These are phyloP conservation scores for Calonectria pseudoturangicola DNA, from an alignment of 2,329 filamentous ascomycete genomes.

Conservation along the genomic window DNA sequence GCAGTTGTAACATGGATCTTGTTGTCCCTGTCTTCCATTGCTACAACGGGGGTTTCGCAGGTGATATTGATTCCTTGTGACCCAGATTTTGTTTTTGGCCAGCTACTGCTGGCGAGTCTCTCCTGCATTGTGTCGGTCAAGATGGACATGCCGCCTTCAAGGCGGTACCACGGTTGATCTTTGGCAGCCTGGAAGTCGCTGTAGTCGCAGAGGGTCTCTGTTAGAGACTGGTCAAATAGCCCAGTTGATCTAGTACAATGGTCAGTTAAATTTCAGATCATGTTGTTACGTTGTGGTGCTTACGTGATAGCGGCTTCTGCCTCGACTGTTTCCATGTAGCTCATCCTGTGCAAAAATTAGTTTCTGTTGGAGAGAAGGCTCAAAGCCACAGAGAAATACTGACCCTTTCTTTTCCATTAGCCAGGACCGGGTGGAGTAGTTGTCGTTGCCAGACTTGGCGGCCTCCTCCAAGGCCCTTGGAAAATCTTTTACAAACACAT, in stretches of 20 bases:
- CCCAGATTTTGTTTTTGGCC: too few relatives aligned
- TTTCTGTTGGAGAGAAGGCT: too few relatives aligned
- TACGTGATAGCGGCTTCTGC: conserved; percentile 36
- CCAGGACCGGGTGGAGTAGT: conserved; percentile 38
- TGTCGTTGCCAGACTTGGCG: conserved; percentile 2
- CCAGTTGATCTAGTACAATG: conserved; percentile 37
- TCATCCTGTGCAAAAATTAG: too few relatives aligned
- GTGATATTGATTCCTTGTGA: conserved; percentile 20
- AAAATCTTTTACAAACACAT: neutral
- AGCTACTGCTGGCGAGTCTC: too few relatives aligned
- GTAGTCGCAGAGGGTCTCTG: conserved; percentile 41
- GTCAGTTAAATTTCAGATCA: neutral
- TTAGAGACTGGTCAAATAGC: conserved; percentile 39
- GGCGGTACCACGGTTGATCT: too few relatives aligned
- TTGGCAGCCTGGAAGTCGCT: conserved; percentile 42
- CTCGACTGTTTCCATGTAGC: conserved; percentile 23
- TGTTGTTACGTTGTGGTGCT: neutral
- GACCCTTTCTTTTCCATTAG: conserved; percentile 29
- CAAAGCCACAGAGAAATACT: too few relatives aligned
- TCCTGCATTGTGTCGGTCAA: too few relatives aligned
- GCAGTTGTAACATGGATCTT: conserved; percentile 31
- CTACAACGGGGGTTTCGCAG: neutral
- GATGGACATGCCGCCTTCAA: too few relatives aligned
- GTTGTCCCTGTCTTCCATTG: conserved; percentile 22
- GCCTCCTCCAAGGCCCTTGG: conserved; percentile 18